Evolutionary conservation across 2,329 filamentous ascomycete species (phyloP).

Genomic region (Albophoma yamanashiensis): DNA sequence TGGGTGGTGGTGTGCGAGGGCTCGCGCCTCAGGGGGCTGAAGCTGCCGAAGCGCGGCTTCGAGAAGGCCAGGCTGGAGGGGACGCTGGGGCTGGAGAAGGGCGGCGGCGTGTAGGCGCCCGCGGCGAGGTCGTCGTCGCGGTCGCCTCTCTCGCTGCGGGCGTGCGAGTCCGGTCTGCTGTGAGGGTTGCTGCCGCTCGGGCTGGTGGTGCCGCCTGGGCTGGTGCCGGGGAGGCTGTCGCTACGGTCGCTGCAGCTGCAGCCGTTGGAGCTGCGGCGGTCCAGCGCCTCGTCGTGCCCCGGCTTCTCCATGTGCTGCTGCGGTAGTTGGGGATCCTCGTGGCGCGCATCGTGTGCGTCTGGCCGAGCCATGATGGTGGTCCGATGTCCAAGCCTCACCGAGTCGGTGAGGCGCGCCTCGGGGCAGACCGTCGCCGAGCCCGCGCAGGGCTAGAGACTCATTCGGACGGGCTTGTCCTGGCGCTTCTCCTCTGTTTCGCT

Average conservation of each 20-base stretch:
- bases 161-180: constrained; percentile 2
- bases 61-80: constrained; percentile 21
- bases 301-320: background rate
- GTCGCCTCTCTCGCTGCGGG: constrained; percentile 1
- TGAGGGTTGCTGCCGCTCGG: constrained; percentile 3
- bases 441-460: background rate
- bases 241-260: constrained; percentile 8
- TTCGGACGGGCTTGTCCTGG: background rate
- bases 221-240: background rate
- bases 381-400: background rate
- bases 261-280: constrained; percentile 7
- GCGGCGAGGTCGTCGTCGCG: background rate
- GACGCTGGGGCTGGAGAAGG: constrained; percentile 21
- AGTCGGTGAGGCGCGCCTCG: background rate
- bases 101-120: constrained; percentile 13
- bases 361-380: background rate
- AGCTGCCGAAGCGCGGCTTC: constrained; percentile 9
- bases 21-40: constrained; percentile 20
- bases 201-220: constrained; percentile 3
- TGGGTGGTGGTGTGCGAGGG: constrained; percentile 6
- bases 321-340: background rate
- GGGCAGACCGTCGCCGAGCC: background rate
- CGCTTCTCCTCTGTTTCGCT: background rate
- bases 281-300: constrained; percentile 5
- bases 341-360: background rate